Percentiles rank a stretch among this genome's conserved stretches.
These are phyloP conservation scores for Leccinum ochraceum DNA, from an alignment of 768 basidiomycete species.

Conservation along the genomic window DNA sequence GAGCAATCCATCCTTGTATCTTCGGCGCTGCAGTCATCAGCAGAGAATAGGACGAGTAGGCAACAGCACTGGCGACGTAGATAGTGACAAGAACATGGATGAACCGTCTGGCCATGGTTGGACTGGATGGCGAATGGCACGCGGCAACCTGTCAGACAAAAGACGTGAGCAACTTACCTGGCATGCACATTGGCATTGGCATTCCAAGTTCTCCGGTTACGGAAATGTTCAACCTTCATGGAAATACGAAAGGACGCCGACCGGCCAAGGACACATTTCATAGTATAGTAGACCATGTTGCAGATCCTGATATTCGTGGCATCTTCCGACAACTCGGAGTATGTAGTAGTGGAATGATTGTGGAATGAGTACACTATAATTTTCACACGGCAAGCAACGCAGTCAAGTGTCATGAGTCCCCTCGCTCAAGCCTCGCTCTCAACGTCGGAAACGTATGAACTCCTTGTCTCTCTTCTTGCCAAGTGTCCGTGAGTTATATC, in stretches of 20 bases:
- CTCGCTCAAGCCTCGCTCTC: background rate
- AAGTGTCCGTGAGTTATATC: constrained; percentile 28
- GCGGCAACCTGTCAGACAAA: background rate
- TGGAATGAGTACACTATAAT: background rate
- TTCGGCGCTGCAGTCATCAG: constrained; percentile 12
- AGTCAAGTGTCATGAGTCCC: constrained; percentile 1
- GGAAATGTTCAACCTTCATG: background rate
- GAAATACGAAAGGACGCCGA: background rate
- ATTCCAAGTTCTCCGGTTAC: constrained; percentile 4
- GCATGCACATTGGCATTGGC: constrained; percentile 21
- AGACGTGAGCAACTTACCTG: background rate
- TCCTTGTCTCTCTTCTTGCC: constrained; percentile 26
- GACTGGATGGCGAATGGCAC: constrained; percentile 4
- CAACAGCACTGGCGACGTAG: constrained; percentile 31
- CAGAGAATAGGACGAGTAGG: constrained; percentile 34
- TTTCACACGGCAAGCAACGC: background rate
- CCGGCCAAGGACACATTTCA: background rate
- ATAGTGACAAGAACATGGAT: constrained; percentile 14
- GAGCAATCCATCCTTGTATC: constrained; percentile 9
- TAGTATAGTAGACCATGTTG: background rate
- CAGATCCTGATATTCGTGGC: background rate
- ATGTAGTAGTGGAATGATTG: too few relatives aligned
- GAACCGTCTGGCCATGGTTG: constrained; percentile 14
- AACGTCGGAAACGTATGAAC: constrained; percentile 15
- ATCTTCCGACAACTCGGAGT: background rate